Base-by-base conservation (phyloP, 1,284 basidiomycete species). In the Flammula alnicola region DNA sequence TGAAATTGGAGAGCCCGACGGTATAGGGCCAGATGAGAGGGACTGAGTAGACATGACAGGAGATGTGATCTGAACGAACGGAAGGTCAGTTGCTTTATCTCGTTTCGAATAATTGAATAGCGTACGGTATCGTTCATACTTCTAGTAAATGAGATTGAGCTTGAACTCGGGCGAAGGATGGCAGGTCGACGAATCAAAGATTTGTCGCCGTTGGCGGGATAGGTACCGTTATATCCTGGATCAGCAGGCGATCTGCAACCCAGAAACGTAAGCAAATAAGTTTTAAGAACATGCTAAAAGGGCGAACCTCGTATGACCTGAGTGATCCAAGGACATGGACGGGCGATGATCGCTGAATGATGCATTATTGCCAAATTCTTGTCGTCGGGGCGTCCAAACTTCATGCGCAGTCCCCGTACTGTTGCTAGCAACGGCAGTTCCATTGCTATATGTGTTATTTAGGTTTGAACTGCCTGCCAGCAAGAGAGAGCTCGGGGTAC, bases 281-380 rank as follows among this genome's bases (percentile, higher is more conserved):
- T 5, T 25, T 12, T n/a, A 17, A 20, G n/a, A 2, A 27, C 45
- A 27, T 32, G 20, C 19, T 30, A 43, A 30, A 12, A 27, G n/a
- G 16, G 57, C 64, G 10, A 44, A 74, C 73, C 75, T 68, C 22
- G 67, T 56, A 58, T 77, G 73, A 11, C 61, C 63, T 32, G 68
- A 54, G 47, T 72, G 67, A 56, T 76, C 74, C 32, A 73, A 47
- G 3, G 72, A 74, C 42, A 62, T 60, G 31, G 64, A 64, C 12
- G 62, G 51, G 20, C 64, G 64, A 60, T 70, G 70, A 16, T 63
- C 56, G 29, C 37, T 29, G 20, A 47, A 46, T 29, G 47, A 16
- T 7, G 33, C 45, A 23, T 31, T 40, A 26, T 54, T 25, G 1
- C 32, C 47, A 27, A 35, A 42, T 20, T 52, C 26, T 50, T 58